Conservation (phyloP, 2,329 filamentous ascomycete genomes). For the Colletotrichum costaricense region DNA sequence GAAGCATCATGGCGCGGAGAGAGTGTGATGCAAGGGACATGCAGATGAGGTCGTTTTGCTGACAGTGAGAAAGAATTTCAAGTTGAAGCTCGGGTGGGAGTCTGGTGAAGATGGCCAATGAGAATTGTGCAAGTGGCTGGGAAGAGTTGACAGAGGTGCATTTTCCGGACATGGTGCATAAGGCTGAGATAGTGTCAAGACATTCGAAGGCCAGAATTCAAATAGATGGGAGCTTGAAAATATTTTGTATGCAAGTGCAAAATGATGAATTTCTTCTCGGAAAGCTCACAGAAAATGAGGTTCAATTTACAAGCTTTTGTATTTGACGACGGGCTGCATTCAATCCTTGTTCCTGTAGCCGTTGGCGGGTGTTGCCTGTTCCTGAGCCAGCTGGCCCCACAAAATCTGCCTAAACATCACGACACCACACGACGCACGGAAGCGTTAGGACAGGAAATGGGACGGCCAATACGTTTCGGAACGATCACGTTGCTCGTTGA, state of each 20-base stretch:
- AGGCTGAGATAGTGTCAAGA: neutral
- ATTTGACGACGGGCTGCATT: neutral
- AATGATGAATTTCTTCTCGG: neutral
- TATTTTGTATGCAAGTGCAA: neutral
- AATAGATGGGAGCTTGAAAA: neutral
- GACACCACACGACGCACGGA: neutral
- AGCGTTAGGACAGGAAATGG: neutral
- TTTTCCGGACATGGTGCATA: neutral
- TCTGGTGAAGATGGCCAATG: neutral
- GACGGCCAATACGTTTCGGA: neutral
- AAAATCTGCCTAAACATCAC: neutral
- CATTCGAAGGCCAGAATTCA: neutral
- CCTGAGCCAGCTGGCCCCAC: neutral
- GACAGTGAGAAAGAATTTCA: neutral
- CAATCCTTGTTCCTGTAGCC: neutral
- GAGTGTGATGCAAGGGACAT: conserved; percentile 2
- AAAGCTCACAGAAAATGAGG: neutral
- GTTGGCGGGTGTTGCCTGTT: neutral
- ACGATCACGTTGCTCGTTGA: too few relatives aligned
- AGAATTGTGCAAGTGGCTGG: neutral
- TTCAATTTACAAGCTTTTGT: neutral
- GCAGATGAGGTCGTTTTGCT: conserved; percentile 9
- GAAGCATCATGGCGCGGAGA: neutral
- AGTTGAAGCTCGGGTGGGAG: conserved; percentile 7
- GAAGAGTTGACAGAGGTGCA: neutral